Base-by-base conservation (phyloP, 1,284 basidiomycete species). In the Cystobasidium pallidum region DNA sequence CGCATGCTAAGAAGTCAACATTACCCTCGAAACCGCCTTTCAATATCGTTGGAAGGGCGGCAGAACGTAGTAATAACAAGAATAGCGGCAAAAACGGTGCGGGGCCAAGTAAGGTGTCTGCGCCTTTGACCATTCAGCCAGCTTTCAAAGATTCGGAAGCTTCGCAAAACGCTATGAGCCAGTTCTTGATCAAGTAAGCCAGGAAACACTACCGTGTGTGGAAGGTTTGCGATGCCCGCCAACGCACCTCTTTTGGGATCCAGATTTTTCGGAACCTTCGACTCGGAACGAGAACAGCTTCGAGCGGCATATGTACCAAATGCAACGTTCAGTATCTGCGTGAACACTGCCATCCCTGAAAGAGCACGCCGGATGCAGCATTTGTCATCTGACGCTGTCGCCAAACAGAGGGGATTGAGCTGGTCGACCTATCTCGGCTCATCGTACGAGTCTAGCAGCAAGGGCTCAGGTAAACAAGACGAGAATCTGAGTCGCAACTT, bases 301-400 rank as follows among this genome's bases (percentile, higher is more conserved):
- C 77, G 86, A 43, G 85, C 89, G 57, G 92, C 85, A 7, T 99
- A 98, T 80, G 87, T 91, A 74, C 86, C 90, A 0, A 83, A 86
- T 45, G 91, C 94, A 15, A 93, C 92, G 11, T 94, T 97, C 79
- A 95, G 94, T 0, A 89, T 89, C 80, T 89, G 89, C 15, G 86
- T 87, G 76, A 93, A 94, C 80, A 93, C 93, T 2, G 80, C 84
- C 1, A 89, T 94, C 58, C 91, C 92, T 3, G 82, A 84, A 11
- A 89, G 89, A 87, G 0, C 86, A 86, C 66, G 89, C 74, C 63
- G 80, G 80, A 52, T 78, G 80, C 73, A 76, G 76, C 0, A 78
- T 76, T n/a, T 80, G 80, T 32, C 80, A 79, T 45, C 73, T 75
- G 67, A 75, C 41, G 80, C 75, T 32, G 84, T 90, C 82, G 91